Evolutionary conservation across 495 filamentous ascomycete genomes (phyloP).

Genomic region (Aspergillus bertholletiae): DNA sequence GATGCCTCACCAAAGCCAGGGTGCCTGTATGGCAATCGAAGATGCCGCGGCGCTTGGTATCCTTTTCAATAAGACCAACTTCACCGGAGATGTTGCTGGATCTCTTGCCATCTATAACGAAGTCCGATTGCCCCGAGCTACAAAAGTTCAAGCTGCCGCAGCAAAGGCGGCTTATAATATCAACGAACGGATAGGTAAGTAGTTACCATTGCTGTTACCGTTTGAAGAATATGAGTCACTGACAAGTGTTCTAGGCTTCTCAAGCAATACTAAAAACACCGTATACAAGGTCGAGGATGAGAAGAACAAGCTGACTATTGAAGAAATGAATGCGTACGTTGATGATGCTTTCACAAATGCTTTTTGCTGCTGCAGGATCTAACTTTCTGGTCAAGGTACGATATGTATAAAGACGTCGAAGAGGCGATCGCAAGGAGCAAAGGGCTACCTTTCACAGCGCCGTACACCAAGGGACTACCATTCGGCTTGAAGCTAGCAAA

Average conservation of each 20-base stretch:
- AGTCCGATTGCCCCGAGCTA: conserved; percentile 40
- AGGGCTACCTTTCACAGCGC: conserved; percentile 18
- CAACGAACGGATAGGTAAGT: conserved; percentile 46
- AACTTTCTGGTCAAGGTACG: conserved; percentile 30
- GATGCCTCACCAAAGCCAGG: conserved; percentile 52
- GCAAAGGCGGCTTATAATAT: conserved; percentile 48
- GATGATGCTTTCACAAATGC: background rate
- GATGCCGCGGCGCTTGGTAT: conserved; percentile 47
- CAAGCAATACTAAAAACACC: conserved; percentile 37
- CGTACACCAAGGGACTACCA: conserved; percentile 34
- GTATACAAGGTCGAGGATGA: conserved; percentile 46
- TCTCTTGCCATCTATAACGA: conserved; percentile 41
- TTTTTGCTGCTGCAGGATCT: background rate
- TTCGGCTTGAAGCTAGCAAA: conserved; percentile 37
- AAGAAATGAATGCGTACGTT: conserved; percentile 51
- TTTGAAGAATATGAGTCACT: background rate
- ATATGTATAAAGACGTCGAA: conserved; percentile 48
- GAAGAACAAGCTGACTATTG: conserved; percentile 47
- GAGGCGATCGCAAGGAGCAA: conserved; percentile 28
- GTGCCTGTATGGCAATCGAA: conserved; percentile 49
- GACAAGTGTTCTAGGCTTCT: conserved; percentile 32
- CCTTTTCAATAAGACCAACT: conserved; percentile 41
- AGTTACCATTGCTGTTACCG: background rate
- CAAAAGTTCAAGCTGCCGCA: conserved; percentile 40
- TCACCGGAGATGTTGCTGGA: conserved; percentile 35